Evolutionary conservation across 805 yeast species (phyloP).

Genomic region (Wickerhamomyces bisporus): DNA sequence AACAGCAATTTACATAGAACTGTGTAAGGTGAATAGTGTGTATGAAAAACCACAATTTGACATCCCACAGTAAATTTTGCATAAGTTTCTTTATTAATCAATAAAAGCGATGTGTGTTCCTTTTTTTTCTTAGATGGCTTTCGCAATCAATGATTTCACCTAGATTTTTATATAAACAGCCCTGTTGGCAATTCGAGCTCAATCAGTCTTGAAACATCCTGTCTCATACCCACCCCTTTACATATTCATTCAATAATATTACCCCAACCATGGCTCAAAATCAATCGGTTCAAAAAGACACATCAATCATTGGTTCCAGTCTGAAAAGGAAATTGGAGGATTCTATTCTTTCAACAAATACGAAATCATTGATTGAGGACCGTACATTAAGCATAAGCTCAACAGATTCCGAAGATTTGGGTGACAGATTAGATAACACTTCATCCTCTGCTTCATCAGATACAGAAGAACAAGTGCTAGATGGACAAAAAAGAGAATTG

Average conservation of each 20-base stretch:
- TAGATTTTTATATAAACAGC: too few relatives aligned
- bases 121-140: too few relatives aligned
- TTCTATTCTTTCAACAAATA: too few relatives aligned
- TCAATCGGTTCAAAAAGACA: too few relatives aligned
- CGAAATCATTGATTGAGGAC: too few relatives aligned
- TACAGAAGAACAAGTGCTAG: slow-evolving; percentile 1
- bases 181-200: too few relatives aligned
- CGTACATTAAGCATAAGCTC: slow-evolving; percentile 20
- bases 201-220: too few relatives aligned
- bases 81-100: neutral
- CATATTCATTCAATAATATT: neutral
- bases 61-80: too few relatives aligned
- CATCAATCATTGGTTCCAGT: neutral
- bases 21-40: neutral
- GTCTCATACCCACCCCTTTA: too few relatives aligned
- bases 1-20: neutral
- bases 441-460: slow-evolving; percentile 3
- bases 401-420: slow-evolving; percentile 14
- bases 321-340: slow-evolving; percentile 17
- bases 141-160: too few relatives aligned
- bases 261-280: too few relatives aligned
- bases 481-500: neutral
- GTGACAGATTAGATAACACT: slow-evolving; percentile 5
- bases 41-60: slow-evolving; percentile 1
- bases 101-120: slow-evolving; percentile 1